Evolutionary conservation across 768 basidiomycete genomes (phyloP).

Genomic region (Mycena vulgaris): DNA sequence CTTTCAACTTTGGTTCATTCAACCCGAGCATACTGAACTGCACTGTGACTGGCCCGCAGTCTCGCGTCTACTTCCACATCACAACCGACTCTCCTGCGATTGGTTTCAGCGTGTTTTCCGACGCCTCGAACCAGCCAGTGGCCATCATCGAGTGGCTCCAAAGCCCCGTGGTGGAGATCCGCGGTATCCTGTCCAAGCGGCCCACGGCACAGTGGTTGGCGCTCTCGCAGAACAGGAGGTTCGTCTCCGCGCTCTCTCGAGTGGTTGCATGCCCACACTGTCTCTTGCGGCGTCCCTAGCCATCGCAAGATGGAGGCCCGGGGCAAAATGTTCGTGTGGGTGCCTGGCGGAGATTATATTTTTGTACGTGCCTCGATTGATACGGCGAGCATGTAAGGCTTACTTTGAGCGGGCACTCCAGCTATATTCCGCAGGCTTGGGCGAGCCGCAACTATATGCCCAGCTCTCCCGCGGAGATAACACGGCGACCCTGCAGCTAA

Average conservation of each 20-base stretch:
- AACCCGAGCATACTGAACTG: constrained; percentile 61
- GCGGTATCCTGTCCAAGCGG: constrained; percentile 52
- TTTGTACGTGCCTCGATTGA: constrained; percentile 45
- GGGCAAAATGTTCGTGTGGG: constrained; percentile 51
- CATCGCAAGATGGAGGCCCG: constrained; percentile 54
- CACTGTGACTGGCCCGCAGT: constrained; percentile 58
- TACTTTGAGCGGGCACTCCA: constrained; percentile 29
- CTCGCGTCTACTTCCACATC: constrained; percentile 58
- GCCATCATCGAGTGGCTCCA: constrained; percentile 61
- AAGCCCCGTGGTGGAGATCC: constrained; percentile 58
- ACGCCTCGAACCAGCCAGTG: constrained; percentile 51
- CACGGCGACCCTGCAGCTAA: constrained; percentile 56
- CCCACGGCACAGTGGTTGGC: constrained; percentile 57
- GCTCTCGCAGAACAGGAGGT: constrained; percentile 60
- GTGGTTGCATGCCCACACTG: neutral
- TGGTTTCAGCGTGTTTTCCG: constrained; percentile 42
- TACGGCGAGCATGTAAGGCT: neutral
- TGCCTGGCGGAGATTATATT: constrained; percentile 54
- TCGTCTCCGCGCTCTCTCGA: constrained; percentile 33
- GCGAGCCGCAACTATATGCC: constrained; percentile 30
- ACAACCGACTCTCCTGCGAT: constrained; percentile 49
- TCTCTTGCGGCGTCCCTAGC: constrained; percentile 35
- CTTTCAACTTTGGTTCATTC: constrained; percentile 59
- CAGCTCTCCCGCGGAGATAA: constrained; percentile 52
- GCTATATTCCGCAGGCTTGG: constrained; percentile 50